Conservation (phyloP, 306 rosid genomes). For the Erythrophleum fordii region DNA sequence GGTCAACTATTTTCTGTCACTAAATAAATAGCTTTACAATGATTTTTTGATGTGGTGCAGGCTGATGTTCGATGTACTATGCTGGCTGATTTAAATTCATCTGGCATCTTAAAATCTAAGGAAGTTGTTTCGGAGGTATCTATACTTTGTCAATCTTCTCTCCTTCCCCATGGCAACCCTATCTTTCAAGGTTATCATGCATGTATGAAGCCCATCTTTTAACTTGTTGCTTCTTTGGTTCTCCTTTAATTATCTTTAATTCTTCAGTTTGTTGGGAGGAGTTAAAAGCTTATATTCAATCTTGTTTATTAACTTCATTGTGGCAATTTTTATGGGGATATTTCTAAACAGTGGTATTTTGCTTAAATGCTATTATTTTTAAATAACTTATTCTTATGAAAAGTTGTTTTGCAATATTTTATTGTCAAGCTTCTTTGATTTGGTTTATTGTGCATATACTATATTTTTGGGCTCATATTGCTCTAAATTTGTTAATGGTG, state of each 20-base stretch:
- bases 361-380: neutral
- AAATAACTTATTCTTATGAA: neutral
- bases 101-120: slow-evolving; percentile 53
- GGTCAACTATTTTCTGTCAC: slow-evolving; percentile 13
- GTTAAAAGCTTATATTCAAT: neutral
- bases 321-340: neutral
- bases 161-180: neutral
- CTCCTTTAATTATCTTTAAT: neutral
- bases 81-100: slow-evolving; percentile 59
- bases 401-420: neutral
- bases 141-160: neutral
- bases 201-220: slow-evolving; percentile 16
- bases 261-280: neutral
- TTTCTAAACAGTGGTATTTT: neutral
- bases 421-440: neutral
- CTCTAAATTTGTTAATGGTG: neutral
- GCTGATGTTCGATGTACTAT: slow-evolving; percentile 79
- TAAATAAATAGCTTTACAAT: neutral
- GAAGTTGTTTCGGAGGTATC: slow-evolving; percentile 65
- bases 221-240: neutral
- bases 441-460: neutral
- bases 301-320: neutral
- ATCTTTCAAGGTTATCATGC: neutral
- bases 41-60: slow-evolving; percentile 49
- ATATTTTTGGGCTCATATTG: neutral